phyloP scores from a whole-genome alignment of 2,329 filamentous ascomycete species.

The Talaromyces albobiverticillius region DNA sequence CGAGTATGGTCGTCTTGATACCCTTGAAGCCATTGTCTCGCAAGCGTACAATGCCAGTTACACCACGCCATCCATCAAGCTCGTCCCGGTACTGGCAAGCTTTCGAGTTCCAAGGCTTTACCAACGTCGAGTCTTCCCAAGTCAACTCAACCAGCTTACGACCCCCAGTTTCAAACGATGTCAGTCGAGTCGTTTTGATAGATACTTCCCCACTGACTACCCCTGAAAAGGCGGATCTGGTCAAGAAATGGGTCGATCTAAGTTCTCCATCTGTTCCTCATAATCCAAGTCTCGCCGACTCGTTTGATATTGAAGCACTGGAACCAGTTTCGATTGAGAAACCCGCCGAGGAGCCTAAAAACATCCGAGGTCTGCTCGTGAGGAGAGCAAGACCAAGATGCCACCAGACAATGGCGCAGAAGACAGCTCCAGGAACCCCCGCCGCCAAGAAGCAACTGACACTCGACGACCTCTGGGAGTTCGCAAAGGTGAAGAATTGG shows the following conservation, averaged over 20 bases:
- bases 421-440: constrained; percentile 19
- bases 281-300: background rate
- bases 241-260: constrained; percentile 6
- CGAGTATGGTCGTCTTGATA: background rate
- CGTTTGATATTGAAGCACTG: background rate
- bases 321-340: background rate
- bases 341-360: background rate
- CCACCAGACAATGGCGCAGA: constrained; percentile 31
- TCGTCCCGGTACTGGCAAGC: constrained; percentile 1
- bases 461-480: constrained; percentile 27
- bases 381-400: constrained; percentile 16
- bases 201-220: background rate
- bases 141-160: no score
- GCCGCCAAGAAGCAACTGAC: constrained; percentile 26
- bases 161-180: background rate
- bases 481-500: no score
- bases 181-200: no score
- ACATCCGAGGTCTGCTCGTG: background rate
- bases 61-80: background rate
- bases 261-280: background rate
- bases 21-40: background rate
- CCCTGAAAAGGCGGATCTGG: constrained; percentile 7
- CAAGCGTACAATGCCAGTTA: background rate
- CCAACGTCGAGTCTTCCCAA: no score
- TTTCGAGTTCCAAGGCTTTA: constrained; percentile 5